Base-by-base conservation (phyloP, 1,284 basidiomycete species). In the Ceratobasidium sp. region DNA sequence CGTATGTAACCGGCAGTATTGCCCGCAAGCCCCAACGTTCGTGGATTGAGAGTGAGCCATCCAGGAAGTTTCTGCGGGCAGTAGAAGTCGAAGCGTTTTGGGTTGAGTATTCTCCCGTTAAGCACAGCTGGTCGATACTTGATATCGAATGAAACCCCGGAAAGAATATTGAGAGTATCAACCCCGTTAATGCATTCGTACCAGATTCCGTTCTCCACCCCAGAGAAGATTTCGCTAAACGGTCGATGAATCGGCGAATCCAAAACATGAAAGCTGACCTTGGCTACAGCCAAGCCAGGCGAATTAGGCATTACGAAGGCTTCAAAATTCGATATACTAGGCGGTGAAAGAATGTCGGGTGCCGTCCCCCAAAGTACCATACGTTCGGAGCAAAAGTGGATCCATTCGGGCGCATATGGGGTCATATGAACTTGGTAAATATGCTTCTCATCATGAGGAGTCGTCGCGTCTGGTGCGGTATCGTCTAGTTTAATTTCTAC, bases 281-380 rank as follows among this genome's bases (percentile, higher is more conserved):
- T 69, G 29, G 56, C 57, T 14, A 60, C 27, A 27, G 29, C 44
- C 8, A 60, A 31, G 22, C n/a, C 31, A 8, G 45, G 29, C 24
- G 27, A 8, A 31, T 60, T 53, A 6, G 45, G n/a, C 24, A 33
- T 14, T 24, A 72, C 22, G 31, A 48, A 72, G 15, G 51, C 36
- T 36, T 41, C 14, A n/a, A 51, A 62, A 53, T 47, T 44, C 11
- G 45, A 17, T 15, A 29, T 19, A 22, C 9, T 44, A n/a, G 15
- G 19, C 54, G n/a, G 17, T 24, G 31, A 27, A 24, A 57, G 53
- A 47, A 31, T 22, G 22, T 69, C 66, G 2, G 27, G 22, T 19
- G 53, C 51, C 5, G 54, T 57, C 15, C 53, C 53, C 66, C 66
- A 69, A 31, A 69, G 27, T 53, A 69, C 27, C 54, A 69, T 29